A percentile compares a stretch with the other conserved stretches of the same genome.
Conservation (phyloP, 768 basidiomycete genomes). For the Daedaleopsis nitida region DNA sequence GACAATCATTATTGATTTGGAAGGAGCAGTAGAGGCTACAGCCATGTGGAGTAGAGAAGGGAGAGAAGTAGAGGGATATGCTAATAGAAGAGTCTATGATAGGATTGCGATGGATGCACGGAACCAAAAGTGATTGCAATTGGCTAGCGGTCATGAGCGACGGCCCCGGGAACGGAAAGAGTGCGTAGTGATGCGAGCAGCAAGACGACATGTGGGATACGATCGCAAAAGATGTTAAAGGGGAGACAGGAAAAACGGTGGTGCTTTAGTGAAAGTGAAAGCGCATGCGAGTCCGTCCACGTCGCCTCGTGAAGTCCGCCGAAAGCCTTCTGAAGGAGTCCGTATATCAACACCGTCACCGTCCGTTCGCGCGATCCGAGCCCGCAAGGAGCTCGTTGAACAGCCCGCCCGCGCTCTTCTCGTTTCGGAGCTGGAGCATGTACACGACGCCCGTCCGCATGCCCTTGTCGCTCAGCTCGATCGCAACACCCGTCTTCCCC, state of each 20-base stretch:
- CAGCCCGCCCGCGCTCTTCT: conserved; percentile 79
- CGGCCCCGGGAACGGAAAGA: not conserved
- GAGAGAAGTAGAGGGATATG: conserved; percentile 13
- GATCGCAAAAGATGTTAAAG: not conserved
- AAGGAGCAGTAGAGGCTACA: conserved; percentile 18
- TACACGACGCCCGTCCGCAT: conserved; percentile 90
- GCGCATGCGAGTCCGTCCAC: not conserved
- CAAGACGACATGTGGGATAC: not conserved
- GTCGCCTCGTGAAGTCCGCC: conserved; percentile 8
- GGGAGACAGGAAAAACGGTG: not conserved
- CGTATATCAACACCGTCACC: not conserved
- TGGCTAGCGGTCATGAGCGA: not conserved
- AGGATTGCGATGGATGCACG: not conserved
- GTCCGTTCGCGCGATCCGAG: conserved; percentile 62
- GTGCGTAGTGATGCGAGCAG: conserved; percentile 11
- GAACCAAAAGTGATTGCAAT: not conserved
- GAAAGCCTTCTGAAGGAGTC: not conserved
- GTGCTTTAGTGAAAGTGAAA: not conserved
- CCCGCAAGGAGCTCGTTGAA: conserved; percentile 88
- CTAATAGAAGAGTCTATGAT: conserved; percentile 18
- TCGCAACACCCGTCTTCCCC: conserved; percentile 97
- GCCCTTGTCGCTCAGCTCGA: conserved; percentile 94
- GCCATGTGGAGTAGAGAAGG: conserved; percentile 3
- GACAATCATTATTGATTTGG: conserved; percentile 12
- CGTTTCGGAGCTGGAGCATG: conserved; percentile 95